Base-by-base conservation (phyloP, 1,284 basidiomycete species). In the Heimioporus retisporus region DNA sequence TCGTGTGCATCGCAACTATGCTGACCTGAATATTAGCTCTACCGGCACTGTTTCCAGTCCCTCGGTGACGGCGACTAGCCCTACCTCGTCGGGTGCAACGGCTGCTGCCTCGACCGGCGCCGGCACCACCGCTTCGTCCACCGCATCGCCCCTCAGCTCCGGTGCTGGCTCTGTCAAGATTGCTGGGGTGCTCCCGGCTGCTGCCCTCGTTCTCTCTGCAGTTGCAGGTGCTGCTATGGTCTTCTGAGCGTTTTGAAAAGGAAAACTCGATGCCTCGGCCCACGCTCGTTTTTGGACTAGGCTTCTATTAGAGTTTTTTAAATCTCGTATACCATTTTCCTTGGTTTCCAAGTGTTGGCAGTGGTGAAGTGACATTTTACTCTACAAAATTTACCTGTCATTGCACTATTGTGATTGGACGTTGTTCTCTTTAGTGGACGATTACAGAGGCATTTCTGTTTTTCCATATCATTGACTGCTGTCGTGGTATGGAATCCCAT, bases 161-260 rank as follows among this genome's bases (percentile, higher is more conserved):
- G 73, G 73, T 51, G 79, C 76, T 43, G 61, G 63, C 11, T 69
- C 77, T 8, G 63, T 72, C 61, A 75, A 74, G 58, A 51, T 68
- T 56, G 64, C 59, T 59, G 79, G 77, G 62, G 68, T 75, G 58
- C 80, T 75, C 44, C 75, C 81, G 6, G 63, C 80, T 40, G 81
- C 80, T 7, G 83, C 76, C 10, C 68, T 83, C 11, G 67, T 83
- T 23, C 69, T 86, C 15, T 84, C 83, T 7, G 82, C 78, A 1
- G 65, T 83, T 65, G 84, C 82, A 59, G 85, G 84, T 55, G 85
- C 80, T 43, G 81, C 74, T 14, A 70, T 83, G 63, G 75, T 83
- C 55, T 77, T 87, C 66, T 87, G 79, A 81, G 64, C 7, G 44
- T 11, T 48, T 10, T 42, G 7, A 16, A 19, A 61, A 62, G 60